Evolutionary conservation across 441 rosid genomes (phyloP).

Genomic region (Adansonia gregorii): DNA sequence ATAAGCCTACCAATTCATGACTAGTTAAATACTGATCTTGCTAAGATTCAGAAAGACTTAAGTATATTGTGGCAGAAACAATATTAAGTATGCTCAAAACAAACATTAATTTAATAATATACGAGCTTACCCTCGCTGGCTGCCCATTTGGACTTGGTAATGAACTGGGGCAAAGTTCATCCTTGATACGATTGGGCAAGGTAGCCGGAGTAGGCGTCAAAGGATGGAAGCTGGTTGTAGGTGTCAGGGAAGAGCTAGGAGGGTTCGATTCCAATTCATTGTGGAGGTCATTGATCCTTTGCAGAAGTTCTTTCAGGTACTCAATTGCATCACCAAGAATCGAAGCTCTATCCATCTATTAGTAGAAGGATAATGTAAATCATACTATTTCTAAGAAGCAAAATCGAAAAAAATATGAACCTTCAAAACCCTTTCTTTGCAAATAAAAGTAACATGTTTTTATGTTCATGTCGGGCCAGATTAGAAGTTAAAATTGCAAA

Average conservation of each 20-base stretch:
- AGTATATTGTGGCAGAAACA: neutral
- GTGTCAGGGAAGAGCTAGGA: constrained; percentile 50
- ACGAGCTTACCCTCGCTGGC: constrained; percentile 59
- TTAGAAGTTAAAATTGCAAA: neutral
- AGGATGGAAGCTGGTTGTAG: constrained; percentile 60
- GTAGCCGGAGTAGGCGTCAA: constrained; percentile 64
- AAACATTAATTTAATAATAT: neutral
- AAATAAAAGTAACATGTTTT: neutral
- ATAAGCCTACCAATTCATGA: neutral
- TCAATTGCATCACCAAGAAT: constrained; percentile 79
- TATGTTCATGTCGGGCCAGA: neutral
- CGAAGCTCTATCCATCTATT: constrained; percentile 81
- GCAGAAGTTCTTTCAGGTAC: constrained; percentile 77
- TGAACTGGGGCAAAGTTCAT: constrained; percentile 59
- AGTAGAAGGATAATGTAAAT: constrained; percentile 23
- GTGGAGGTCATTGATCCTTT: constrained; percentile 75
- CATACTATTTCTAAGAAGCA: constrained; percentile 17
- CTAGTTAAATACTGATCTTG: neutral
- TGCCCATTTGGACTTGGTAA: constrained; percentile 68
- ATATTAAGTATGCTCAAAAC: neutral
- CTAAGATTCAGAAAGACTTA: neutral
- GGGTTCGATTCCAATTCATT: constrained; percentile 64
- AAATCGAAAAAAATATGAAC: neutral
- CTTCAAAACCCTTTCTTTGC: neutral
- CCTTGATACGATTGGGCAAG: constrained; percentile 62